Evolutionary conservation across 2,329 filamentous ascomycete genomes (phyloP), one percentile per base, ranked within the genome.

Genomic region (Trichoderma asperellum): DNA sequence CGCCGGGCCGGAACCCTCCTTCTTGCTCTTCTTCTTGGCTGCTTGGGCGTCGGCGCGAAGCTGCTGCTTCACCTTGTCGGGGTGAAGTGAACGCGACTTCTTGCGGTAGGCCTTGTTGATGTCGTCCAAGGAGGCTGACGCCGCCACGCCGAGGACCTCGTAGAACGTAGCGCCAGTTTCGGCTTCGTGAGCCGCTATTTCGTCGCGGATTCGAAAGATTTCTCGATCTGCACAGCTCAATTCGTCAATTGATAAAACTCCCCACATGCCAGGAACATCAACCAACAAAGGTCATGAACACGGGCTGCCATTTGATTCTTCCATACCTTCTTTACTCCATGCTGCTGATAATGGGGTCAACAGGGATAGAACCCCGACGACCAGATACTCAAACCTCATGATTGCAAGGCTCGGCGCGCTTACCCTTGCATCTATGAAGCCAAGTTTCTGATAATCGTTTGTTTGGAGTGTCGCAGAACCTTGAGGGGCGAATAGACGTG

Each of bases 61-160:
- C 79, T 90, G 86, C 80, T 94, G 92, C 81, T 91, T 93, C 75
- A 95, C 94, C 85, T 98, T 99, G 88, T 99, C 96, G 1, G 96
- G 96, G 80, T 99, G 96, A 59, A 97, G 85, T 65, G 88, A 85
- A 73, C 90, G 88, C 57, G 94, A 92, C 82, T 91, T 93, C 83
- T 94, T 94, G 83, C 93, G 92, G 86, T 96, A 97, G 75, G 94
- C 94, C 81, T 96, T 96, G 84, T 91, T 94, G 82, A 99, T 92
- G 72, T 97, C 93, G 72, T 97, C 93, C 73, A 92, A 90, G 74
- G 86, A 91, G 71, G 94, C 95, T 70, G 86, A 86, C 70, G 89
- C 84, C 62, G 86, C 84, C 73, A 97, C 87, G 76, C 91, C 94
- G 72, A 99, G 85, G 82, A 97, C 96, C 78, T 96, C 91, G 87